Base-by-base conservation (phyloP, 306 rosid genomes). In the Quercus rubra region DNA sequence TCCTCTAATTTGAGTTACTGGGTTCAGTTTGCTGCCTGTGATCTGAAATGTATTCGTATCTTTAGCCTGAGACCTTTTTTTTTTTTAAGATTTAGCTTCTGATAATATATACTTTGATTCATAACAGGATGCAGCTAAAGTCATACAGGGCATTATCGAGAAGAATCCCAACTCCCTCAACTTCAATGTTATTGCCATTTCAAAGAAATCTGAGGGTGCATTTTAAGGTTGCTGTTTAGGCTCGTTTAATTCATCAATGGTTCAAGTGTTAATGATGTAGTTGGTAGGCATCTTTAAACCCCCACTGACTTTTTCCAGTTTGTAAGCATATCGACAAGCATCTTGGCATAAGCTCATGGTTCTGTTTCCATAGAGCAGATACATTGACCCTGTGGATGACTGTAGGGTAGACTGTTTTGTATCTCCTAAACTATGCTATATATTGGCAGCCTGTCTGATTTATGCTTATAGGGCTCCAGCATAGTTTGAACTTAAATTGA, bases 111-210 rank as follows among this genome's bases (percentile, higher is more conserved):
- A 13, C 46, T 31, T 57, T 62, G 20, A 35, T 81, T 25, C 33
- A 55, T 63, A 13, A 80, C 90, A 93, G 98, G 98, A 91, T 87
- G 90, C 94, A 38, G 94, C 97, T n/a, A 82, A 80, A 82, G 91
- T 90, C 55, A 90, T 93, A 69, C 83, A 81, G 77, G 82, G 88
- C 81, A 73, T 88, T 87, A 93, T 93, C 83, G 81, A 85, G 80
- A 87, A 91, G 70, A 93, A 91, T 82, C 98, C 94, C 0, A 86
- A 84, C 55, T 93, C 98, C 20, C 87, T 78, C 78, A 85, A 86
- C 68, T 93, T 91, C 86, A 93, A 93, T 75, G 93, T 93, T 79
- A 93, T 91, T 70, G 93, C 97, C 59, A 17, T 93, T 59, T 88
- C 91, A 5, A 93, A 91, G 90, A 93, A 88, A 82, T 52, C 77